A percentile compares a stretch with the other conserved stretches of the same genome.
Conservation (phyloP, 2,329 filamentous ascomycete genomes). For the Capronia epimyces region DNA sequence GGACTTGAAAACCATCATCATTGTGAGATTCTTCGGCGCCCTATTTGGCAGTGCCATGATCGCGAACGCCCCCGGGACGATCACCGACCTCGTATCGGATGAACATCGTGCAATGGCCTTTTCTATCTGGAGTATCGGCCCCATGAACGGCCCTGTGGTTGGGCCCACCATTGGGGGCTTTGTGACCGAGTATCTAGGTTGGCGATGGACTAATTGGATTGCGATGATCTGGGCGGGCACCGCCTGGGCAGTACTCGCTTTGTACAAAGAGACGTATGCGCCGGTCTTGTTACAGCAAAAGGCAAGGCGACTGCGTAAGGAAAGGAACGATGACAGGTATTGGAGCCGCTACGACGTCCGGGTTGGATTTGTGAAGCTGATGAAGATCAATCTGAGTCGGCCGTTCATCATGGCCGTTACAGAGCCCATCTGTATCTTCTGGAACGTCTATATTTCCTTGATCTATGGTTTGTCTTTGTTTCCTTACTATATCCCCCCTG, state of each 20-base stretch:
- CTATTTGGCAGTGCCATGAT: slow-evolving; percentile 75
- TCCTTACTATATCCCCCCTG: no score
- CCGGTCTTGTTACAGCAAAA: slow-evolving; percentile 64
- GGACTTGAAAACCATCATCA: slow-evolving; percentile 62
- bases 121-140: slow-evolving; percentile 75
- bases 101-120: slow-evolving; percentile 77
- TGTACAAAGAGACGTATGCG: slow-evolving; percentile 69
- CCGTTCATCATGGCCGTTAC: slow-evolving; percentile 72
- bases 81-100: slow-evolving; percentile 76
- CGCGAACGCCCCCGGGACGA: slow-evolving; percentile 72
- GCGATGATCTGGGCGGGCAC: slow-evolving; percentile 65
- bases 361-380: slow-evolving; percentile 56
- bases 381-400: slow-evolving; percentile 69
- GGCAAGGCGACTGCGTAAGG: slow-evolving; percentile 58
- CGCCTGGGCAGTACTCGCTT: slow-evolving; percentile 54
- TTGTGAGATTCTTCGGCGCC: slow-evolving; percentile 68
- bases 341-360: slow-evolving; percentile 77
- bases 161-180: slow-evolving; percentile 77
- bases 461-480: slow-evolving; percentile 56
- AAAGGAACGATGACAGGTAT: slow-evolving; percentile 65
- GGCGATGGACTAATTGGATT: slow-evolving; percentile 84
- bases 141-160: slow-evolving; percentile 67
- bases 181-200: slow-evolving; percentile 63
- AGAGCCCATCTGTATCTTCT: slow-evolving; percentile 82
- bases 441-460: slow-evolving; percentile 65